Percentiles rank a stretch among this genome's conserved stretches.
phyloP scores from a whole-genome alignment of 371 early-diverging fungal genomes.

The Rhizopus arrhizus region DNA sequence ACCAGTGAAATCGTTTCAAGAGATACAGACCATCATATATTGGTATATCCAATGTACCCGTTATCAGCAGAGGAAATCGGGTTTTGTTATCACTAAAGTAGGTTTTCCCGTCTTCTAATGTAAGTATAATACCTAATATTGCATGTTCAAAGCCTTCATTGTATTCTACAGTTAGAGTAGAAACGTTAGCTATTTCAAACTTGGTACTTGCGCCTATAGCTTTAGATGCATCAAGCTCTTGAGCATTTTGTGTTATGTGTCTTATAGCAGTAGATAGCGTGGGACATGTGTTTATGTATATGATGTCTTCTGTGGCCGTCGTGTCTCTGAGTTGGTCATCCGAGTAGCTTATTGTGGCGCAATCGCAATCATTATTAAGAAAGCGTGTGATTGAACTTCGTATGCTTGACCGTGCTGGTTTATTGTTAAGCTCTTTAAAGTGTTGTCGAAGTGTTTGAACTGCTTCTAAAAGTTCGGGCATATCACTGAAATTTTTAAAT shows the following conservation, averaged over 20 bases:
- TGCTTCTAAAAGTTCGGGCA: not conserved
- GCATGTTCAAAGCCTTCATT: not conserved
- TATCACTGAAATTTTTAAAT: conserved; percentile 7
- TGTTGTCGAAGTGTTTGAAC: not conserved
- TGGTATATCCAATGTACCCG: not conserved
- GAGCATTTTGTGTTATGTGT: not conserved
- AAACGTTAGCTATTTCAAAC: conserved; percentile 1
- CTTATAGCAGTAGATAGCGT: not conserved
- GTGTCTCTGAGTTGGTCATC: too few relatives aligned
- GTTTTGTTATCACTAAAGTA: not conserved
- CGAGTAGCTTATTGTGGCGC: not conserved
- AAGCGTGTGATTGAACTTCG: not conserved
- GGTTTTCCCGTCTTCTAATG: conserved; percentile 4
- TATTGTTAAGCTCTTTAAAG: not conserved
- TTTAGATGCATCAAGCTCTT: not conserved
- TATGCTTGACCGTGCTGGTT: not conserved
- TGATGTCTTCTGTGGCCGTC: too few relatives aligned
- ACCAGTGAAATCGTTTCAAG: not conserved
- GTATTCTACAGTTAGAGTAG: not conserved
- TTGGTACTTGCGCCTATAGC: not conserved
- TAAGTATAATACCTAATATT: conserved; percentile 3
- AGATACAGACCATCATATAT: not conserved
- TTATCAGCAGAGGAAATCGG: not conserved
- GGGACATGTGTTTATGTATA: not conserved
- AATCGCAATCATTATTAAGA: not conserved